Base-by-base conservation (phyloP, 108 stramenopile species). In the Cylindrotheca closterium region DNA sequence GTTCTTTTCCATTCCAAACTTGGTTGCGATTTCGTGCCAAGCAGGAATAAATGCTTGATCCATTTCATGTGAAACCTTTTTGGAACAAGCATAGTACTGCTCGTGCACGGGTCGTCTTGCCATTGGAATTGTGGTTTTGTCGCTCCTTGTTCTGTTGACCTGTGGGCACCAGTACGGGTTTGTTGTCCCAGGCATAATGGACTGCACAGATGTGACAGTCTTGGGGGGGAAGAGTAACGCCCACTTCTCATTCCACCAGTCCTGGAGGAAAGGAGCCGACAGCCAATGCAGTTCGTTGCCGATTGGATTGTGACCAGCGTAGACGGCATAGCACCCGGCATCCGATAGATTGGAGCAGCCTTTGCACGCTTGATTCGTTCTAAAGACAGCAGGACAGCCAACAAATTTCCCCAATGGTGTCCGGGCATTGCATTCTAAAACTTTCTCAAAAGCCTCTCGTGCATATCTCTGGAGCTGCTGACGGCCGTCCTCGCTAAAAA, bases 261-360 rank as follows among this genome's bases (percentile, higher is more conserved):
- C 12, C 47, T 60, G 34, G 12, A 81, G 30, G 33, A 53, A 67
- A 33, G 27, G 18, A 5, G 67, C 30, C 1, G 80, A 72, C 12
- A 81, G 45, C 80, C 80, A 81, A 67, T 77, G 71, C 28, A 81
- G 37, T 70, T 81, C 80, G 17, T 26, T 48, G 3, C 80, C 80
- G 3, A 77, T 12, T 27, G 30, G 22, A 31, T 74, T 77, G 50
- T 81, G 75, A 21, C 68, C 72, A 8, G 37, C 48, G 32, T 77
- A 77, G 18, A 81, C 73, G 1, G 23, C 22, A 45, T 74, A 31
- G 49, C 76, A 80, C 12, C 30, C 15, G 27, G 56, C 24, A 19
- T 10, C 47, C 2, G 29, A 53, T 12, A 29, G 21, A 2, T 21
- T 34, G 7, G 10, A 15, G 32, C 46, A 45, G 10, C n/a, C 48